Evolutionary conservation across 2,329 filamentous ascomycete genomes (phyloP).

Genomic region (Celoporthe dispersa): DNA sequence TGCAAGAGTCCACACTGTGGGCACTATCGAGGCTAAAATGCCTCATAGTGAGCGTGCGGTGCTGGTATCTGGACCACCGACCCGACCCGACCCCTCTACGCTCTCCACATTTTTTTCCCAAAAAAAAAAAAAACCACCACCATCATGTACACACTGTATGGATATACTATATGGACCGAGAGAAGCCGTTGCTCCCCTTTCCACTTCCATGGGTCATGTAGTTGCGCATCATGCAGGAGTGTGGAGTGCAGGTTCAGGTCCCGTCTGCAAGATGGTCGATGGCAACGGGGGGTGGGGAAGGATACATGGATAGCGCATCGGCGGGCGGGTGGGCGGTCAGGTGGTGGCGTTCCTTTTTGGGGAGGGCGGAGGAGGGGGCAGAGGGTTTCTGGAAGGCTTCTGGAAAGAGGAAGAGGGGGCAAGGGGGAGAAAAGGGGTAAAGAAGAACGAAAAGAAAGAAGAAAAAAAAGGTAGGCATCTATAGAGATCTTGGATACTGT

Average conservation of each 20-base stretch:
- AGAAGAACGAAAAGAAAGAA: too few species aligned
- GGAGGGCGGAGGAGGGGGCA: too few species aligned
- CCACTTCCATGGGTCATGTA: background rate
- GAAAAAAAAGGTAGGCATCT: background rate
- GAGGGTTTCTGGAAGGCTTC: slow-evolving; percentile 2
- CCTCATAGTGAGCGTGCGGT: background rate
- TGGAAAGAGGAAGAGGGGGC: background rate
- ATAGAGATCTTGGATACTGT: too few species aligned
- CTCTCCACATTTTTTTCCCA: too few species aligned
- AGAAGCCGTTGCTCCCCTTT: background rate
- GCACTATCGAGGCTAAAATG: background rate
- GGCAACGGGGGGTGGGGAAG: background rate
- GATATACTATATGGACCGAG: background rate
- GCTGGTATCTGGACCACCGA: background rate
- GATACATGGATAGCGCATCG: background rate
- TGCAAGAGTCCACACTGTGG: background rate
- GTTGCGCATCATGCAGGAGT: slow-evolving; percentile 9
- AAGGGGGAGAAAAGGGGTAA: background rate
- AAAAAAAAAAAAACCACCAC: background rate
- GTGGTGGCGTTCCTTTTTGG: background rate
- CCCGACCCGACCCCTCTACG: background rate
- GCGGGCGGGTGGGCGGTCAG: background rate
- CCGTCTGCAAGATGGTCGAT: slow-evolving; percentile 1
- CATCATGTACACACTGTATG: background rate
- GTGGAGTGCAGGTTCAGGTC: slow-evolving; percentile 3